Evolutionary conservation across 805 yeast species (phyloP), one percentile per base, ranked within the genome.

Genomic region (Candida palmyrensis): DNA sequence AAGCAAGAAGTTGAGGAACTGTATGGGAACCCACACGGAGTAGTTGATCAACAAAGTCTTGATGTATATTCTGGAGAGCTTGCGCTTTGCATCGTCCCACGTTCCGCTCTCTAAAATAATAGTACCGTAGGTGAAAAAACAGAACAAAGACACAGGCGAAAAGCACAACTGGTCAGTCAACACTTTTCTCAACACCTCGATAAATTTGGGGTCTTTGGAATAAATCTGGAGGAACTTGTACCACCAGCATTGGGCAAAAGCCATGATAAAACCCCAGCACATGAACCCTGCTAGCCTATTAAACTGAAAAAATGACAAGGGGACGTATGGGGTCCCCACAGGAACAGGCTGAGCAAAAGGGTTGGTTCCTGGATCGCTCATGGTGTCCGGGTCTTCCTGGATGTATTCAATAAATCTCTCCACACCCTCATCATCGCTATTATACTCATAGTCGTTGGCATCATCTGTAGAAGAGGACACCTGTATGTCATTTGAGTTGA

Each of bases 231-330:
- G 68, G 38, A 89, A 75, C 47, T 75, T 72, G 50, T 32, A 89
- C 98, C 98, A 90, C 30, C 79, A 80, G 33, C 83, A 82, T 57
- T 88, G 97, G 29, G 78, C 74, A 49, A 85, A 82, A 0, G 96
- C 82, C 62, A 87, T 73, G 6, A 81, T 49, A 36, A 84, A 75
- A 2, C 97, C 97, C 96, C 97, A 89, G 27, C 74, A 59, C 65
- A 85, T 77, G 51, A 88, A 89, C 6, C 92, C 83, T 0, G 79
- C 69, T 51, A 87, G 73, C 42, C 96, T 70, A 33, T 73, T 66
- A 48, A 82, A 82, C 37, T 75, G 74, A 56, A 82, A 90, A 21
- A 49, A 53, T 27, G 68, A 49, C 33, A 68, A 49, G 39, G 54
- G 48, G 22, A 46, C 40, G 37, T 36, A 28, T 4, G 40, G 39